Evolutionary conservation across 202 grass and related monocot species (phyloP).

Genomic region (Musa balbisiana): DNA sequence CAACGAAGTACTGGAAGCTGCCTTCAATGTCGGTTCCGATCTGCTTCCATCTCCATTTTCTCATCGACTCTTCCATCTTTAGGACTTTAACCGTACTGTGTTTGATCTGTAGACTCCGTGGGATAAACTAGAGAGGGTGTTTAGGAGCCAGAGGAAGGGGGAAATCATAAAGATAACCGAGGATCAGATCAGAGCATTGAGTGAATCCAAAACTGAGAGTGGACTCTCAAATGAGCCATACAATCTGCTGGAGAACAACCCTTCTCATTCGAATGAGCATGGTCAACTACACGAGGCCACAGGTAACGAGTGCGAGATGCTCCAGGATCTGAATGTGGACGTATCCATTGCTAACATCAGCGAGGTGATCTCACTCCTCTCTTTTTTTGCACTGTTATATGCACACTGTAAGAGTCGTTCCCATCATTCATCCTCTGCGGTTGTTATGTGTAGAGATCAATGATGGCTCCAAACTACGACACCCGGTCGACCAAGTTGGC

Average conservation of each 20-base stretch:
- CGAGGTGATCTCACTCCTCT: constrained; percentile 2
- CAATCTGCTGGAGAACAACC: constrained; percentile 20
- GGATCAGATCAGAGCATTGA: constrained; percentile 31
- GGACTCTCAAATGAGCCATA: constrained; percentile 5
- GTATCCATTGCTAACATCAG: constrained; percentile 31
- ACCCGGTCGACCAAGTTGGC: constrained; percentile 17
- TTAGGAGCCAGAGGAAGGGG: constrained; percentile 22
- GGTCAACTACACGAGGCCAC: constrained; percentile 19
- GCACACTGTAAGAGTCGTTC: too few relatives aligned
- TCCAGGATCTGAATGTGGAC: constrained; percentile 15
- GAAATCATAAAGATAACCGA: constrained; percentile 29
- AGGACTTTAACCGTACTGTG: background rate
- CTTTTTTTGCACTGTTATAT: too few relatives aligned
- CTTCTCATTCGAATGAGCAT: constrained; percentile 22
- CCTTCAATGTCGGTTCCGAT: constrained; percentile 27
- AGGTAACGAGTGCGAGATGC: constrained; percentile 8
- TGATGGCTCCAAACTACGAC: too few relatives aligned
- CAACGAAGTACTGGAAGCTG: constrained; percentile 29
- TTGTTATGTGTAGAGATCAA: too few relatives aligned
- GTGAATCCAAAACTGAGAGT: background rate
- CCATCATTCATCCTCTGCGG: too few relatives aligned
- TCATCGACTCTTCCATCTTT: too few relatives aligned
- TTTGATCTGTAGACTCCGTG: constrained; percentile 16
- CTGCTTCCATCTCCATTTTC: too few relatives aligned
- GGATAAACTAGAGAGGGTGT: constrained; percentile 26